Conservation (phyloP, 139 green algal species). For the Yamagishiella unicocca region DNA sequence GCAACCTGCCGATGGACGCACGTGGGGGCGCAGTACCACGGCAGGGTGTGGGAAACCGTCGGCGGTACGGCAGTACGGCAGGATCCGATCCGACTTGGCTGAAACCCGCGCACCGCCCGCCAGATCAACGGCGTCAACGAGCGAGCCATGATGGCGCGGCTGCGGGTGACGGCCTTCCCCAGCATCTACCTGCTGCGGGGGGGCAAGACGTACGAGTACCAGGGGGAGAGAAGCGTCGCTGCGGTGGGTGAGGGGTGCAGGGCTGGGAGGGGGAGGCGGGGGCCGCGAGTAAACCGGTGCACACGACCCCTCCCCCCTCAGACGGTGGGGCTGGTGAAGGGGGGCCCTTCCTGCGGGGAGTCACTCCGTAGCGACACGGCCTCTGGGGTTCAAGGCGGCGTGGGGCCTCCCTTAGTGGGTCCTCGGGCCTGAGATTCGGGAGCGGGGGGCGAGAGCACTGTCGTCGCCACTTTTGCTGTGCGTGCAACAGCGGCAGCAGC, state of each 20-base stretch:
- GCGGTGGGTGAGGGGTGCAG: neutral
- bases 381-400: neutral
- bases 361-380: neutral
- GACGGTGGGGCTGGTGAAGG: neutral
- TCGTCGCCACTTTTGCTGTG: neutral
- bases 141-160: constrained; percentile 47
- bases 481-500: too few species aligned
- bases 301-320: too few species aligned
- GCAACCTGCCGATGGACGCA: neutral
- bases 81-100: neutral
- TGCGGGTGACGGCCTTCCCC: constrained; percentile 55
- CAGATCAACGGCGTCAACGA: constrained; percentile 59
- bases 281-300: too few species aligned
- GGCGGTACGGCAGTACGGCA: neutral
- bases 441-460: neutral
- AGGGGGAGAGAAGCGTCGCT: constrained; percentile 3
- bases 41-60: neutral
- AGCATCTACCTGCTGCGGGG: constrained; percentile 56
- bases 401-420: too few species aligned
- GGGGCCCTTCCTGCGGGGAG: neutral
- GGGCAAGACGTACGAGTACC: constrained; percentile 56
- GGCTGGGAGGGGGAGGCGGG: too few species aligned
- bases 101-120: neutral
- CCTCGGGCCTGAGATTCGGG: too few species aligned
- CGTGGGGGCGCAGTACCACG: neutral